Conservation (phyloP, 768 basidiomycete species). For the Hericium rajendrae region DNA sequence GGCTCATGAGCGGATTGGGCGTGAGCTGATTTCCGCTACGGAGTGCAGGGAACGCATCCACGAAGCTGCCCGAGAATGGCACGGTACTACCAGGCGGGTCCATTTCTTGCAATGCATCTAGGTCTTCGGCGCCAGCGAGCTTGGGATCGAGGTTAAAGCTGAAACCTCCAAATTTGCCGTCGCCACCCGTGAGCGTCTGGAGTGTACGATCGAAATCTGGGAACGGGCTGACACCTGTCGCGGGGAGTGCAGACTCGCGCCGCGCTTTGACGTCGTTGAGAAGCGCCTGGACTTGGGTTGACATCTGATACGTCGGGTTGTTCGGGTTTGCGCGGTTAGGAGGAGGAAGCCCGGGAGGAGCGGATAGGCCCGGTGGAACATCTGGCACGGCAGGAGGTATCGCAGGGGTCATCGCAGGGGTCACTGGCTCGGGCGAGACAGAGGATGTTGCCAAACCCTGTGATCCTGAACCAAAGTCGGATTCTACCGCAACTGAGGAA, state of each 20-base stretch:
- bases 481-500: conserved; percentile 17
- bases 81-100: conserved; percentile 28
- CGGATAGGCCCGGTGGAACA: conserved; percentile 50
- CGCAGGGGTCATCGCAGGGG: conserved; percentile 36
- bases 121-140: conserved; percentile 39
- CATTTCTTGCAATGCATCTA: conserved; percentile 35
- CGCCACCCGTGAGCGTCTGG: conserved; percentile 56
- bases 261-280: conserved; percentile 76
- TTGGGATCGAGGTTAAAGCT: conserved; percentile 83
- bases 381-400: conserved; percentile 44
- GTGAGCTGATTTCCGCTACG: conserved; percentile 26
- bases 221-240: conserved; percentile 53
- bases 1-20: conserved; percentile 30
- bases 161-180: conserved; percentile 58
- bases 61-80: conserved; percentile 57
- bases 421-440: conserved; percentile 30
- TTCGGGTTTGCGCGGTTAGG: conserved; percentile 36
- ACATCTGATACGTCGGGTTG: conserved; percentile 64
- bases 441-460: conserved; percentile 12
- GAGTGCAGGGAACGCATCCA: conserved; percentile 63
- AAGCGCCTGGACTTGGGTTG: conserved; percentile 73
- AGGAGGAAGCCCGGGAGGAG: conserved; percentile 39
- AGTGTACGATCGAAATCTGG: conserved; percentile 85
- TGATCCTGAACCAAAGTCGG: conserved; percentile 17
- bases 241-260: conserved; percentile 43